Base-by-base conservation (phyloP, 805 yeast genomes). In the Metschnikowia sp. region DNA sequence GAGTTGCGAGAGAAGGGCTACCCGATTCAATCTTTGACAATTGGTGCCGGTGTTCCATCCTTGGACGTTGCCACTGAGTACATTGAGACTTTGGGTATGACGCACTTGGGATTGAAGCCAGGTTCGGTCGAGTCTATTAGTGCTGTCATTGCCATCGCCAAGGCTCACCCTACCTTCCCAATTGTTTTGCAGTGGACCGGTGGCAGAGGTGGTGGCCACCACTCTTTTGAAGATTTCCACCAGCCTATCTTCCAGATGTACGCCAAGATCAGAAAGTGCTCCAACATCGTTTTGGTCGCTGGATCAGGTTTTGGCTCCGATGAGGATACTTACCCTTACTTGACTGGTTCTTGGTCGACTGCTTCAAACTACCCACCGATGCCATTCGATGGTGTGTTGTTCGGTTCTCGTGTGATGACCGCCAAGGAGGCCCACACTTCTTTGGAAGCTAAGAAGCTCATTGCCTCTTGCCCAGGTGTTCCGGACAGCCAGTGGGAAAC, bases 151-250 rank as follows among this genome's bases (percentile, higher is more conserved):
- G 73, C 85, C 52, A 94, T 94, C 64, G 99, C 99, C 46, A 88
- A 87, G 65, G 91, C 96, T 42, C 96, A 91, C 73, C 99, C 99
- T 57, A 74, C 69, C 54, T 94, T 94, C 91, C 99, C 99, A 55
- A 89, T 94, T 63, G 92, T 94, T 47, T 75, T 94, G 60, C 99
- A 94, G 77, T 94, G 99, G 99, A 94, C 99, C 50, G 99, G 98
- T 80, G 99, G 99, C 71, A 91, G 99, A 81, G 99, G 97, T 76
- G 99, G 99, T 81, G 99, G 99, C 65, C 99, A 94, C 70, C 99
- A 94, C 72, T 92, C 98, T 42, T 94, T 83, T 64, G 99, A 94
- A 78, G 99, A 94, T 75, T 90, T 92, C 94, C 99, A 94, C 71
- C 92, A 91, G 65, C 98, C 99, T 58, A 81, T 94, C 57, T 75